Evolutionary conservation across 2,329 filamentous ascomycete species (phyloP), one percentile per base, ranked within the genome.

Genomic region (Cladosporium colombiae): DNA sequence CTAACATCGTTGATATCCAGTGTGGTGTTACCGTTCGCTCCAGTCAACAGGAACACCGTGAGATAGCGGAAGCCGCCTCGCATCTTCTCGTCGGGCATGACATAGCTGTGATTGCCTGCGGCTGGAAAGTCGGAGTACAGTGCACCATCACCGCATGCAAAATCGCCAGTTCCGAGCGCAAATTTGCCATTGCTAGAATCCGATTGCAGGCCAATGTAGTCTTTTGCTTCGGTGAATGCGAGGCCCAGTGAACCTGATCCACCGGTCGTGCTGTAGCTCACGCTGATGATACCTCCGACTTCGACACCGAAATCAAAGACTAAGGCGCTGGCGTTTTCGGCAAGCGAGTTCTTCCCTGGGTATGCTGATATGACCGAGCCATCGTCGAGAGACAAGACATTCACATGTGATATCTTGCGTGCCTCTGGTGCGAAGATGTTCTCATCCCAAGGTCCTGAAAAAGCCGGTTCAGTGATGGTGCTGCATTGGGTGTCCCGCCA

Each of bases 291-390:
- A 5, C 86, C 86, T 44, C 85, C 85, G 5, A 88, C 84, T 71
- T 87, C 84, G 27, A 81, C 77, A 4, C 85, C 85, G 71, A 88
- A 88, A 73, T 88, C 86, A 65, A 86, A 85, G 1, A 87, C 81
- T 1, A 85, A 73, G n/a, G 79, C 78, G 3, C 83, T 84, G 13
- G 82, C 83, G 70, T 86, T 85, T 13, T 80, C 78, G 10, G 69
- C 68, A 5, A 84, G 72, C 1, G 69, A 71, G 2, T 73, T 71
- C 16, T 67, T 52, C 52, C 74, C 70, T 6, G 74, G 65, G 72
- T 78, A 78, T 49, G 68, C 33, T 5, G 73, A 73, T 71, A 77
- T 76, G 63, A 66, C 66, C 44, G 68, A 74, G 56, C 70, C 77
- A 64, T 71, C 78, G 4, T 70, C 71, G 1, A 77, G 72, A 3